phyloP scores from a whole-genome alignment of 2,329 filamentous ascomycete genomes.

The Corinectria fuckeliana region DNA sequence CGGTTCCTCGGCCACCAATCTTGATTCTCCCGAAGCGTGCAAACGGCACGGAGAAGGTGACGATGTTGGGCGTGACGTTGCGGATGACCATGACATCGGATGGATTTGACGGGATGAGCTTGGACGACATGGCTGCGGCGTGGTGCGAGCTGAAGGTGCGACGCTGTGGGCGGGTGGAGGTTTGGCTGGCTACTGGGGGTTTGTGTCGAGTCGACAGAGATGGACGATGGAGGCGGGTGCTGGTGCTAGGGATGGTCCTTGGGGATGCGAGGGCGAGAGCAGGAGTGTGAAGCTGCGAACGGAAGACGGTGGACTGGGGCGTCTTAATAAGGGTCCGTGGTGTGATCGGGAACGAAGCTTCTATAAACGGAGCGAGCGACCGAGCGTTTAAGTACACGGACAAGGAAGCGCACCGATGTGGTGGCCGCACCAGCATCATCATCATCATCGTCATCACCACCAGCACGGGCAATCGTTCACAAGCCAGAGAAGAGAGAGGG shows the following conservation, averaged over 20 bases:
- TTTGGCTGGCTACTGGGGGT: background rate
- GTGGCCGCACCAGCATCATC: background rate
- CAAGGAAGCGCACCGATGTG: slow-evolving; percentile 8
- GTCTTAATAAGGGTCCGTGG: too few relatives aligned
- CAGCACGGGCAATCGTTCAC: background rate
- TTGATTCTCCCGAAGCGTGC: slow-evolving; percentile 78
- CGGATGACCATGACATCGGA: slow-evolving; percentile 90
- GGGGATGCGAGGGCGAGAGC: background rate
- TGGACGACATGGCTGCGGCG: slow-evolving; percentile 59
- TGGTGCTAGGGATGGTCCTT: background rate
- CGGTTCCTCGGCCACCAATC: slow-evolving; percentile 85
- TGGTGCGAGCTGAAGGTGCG: slow-evolving; percentile 18
- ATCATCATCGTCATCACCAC: too few relatives aligned
- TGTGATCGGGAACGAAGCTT: background rate
- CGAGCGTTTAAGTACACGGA: slow-evolving; percentile 5
- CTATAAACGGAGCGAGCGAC: background rate
- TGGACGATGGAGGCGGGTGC: background rate
- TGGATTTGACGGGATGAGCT: slow-evolving; percentile 74
- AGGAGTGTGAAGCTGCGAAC: background rate
- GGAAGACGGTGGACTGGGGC: background rate
- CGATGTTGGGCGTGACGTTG: slow-evolving; percentile 78
- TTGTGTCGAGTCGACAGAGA: background rate
- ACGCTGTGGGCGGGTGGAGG: background rate
- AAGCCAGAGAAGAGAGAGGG: too few relatives aligned
- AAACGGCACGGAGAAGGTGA: slow-evolving; percentile 85